A percentile compares a stretch with the other conserved stretches of the same genome.
Evolutionary conservation across 768 basidiomycete species (phyloP).

Genomic region (Vishniacozyma victoriae): DNA sequence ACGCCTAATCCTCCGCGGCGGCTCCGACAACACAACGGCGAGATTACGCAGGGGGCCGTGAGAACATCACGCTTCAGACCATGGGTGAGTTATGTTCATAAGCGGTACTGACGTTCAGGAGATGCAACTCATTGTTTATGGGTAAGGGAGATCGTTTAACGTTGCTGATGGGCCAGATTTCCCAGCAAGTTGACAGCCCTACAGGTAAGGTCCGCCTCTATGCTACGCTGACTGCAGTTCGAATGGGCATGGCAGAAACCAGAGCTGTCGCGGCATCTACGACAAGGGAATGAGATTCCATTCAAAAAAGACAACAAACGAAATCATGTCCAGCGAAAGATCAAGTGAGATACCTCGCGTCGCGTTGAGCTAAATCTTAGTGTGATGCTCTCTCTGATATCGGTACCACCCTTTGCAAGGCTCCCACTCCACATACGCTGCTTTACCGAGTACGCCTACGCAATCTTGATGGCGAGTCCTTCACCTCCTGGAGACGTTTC

Average conservation of each 20-base stretch:
- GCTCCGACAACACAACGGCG: slow-evolving; percentile 71
- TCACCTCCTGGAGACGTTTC: slow-evolving; percentile 13
- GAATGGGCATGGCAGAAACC: slow-evolving; percentile 83
- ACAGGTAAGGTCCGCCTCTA: slow-evolving; percentile 34
- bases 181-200: slow-evolving; percentile 67
- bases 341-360: slow-evolving; percentile 26
- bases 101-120: slow-evolving; percentile 25
- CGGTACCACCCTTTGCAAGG: slow-evolving; percentile 60
- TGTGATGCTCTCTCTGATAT: slow-evolving; percentile 60
- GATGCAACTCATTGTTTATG: slow-evolving; percentile 80
- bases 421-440: slow-evolving; percentile 72
- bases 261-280: slow-evolving; percentile 61
- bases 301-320: slow-evolving; percentile 37
- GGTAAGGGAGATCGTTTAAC: slow-evolving; percentile 15
- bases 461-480: slow-evolving; percentile 49
- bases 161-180: slow-evolving; percentile 51
- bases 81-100: slow-evolving; percentile 52
- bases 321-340: slow-evolving; percentile 37
- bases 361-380: slow-evolving; percentile 32
- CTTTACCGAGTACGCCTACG: slow-evolving; percentile 61
- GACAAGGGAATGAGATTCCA: slow-evolving; percentile 21
- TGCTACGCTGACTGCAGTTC: slow-evolving; percentile 53
- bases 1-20: slow-evolving; percentile 49
- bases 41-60: slow-evolving; percentile 63
- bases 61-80: slow-evolving; percentile 54